Conservation (phyloP, 495 filamentous ascomycete genomes). For the Neurospora discreta region DNA sequence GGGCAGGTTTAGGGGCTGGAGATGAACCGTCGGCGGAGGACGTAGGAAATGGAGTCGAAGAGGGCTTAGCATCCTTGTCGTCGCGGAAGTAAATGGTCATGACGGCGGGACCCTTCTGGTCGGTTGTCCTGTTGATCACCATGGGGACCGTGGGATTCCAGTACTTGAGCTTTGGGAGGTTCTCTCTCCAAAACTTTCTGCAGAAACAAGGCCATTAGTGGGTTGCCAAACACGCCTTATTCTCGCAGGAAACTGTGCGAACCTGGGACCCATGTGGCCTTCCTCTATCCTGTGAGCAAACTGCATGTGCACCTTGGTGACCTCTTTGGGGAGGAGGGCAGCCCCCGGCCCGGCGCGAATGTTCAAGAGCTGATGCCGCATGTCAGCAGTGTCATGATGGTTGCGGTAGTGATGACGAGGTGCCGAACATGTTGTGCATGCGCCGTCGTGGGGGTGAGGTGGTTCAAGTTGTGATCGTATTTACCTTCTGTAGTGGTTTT, state of each 20-base stretch:
- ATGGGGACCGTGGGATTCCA: slow-evolving; percentile 81
- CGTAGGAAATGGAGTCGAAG: background rate
- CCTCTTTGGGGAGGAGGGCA: slow-evolving; percentile 63
- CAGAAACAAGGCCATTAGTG: background rate
- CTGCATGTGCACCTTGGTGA: slow-evolving; percentile 74
- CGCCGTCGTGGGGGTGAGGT: slow-evolving; percentile 3
- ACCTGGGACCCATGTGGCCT: slow-evolving; percentile 77
- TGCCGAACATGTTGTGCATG: background rate
- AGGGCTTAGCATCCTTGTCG: slow-evolving; percentile 20
- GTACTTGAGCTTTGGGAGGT: slow-evolving; percentile 80
- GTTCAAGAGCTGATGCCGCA: slow-evolving; percentile 47
- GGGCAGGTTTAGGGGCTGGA: slow-evolving; percentile 29
- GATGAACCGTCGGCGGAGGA: slow-evolving; percentile 25
- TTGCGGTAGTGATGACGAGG: background rate
- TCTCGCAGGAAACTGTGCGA: slow-evolving; percentile 8
- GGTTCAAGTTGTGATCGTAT: slow-evolving; percentile 1
- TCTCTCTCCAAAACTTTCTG: slow-evolving; percentile 79
- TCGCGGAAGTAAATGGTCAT: slow-evolving; percentile 65
- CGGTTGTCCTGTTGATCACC: slow-evolving; percentile 56
- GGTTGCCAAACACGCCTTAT: background rate
- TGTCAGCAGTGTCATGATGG: background rate
- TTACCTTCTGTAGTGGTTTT: slow-evolving; percentile 26
- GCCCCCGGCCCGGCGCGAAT: slow-evolving; percentile 73
- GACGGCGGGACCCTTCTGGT: slow-evolving; percentile 47
- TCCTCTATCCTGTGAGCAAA: slow-evolving; percentile 55